Percentiles rank a stretch among this genome's conserved stretches.
These are phyloP conservation scores for Thuidium tamariscinum DNA, from an alignment of 225 moss, liverwort and hornwort species.

Conservation along the genomic window DNA sequence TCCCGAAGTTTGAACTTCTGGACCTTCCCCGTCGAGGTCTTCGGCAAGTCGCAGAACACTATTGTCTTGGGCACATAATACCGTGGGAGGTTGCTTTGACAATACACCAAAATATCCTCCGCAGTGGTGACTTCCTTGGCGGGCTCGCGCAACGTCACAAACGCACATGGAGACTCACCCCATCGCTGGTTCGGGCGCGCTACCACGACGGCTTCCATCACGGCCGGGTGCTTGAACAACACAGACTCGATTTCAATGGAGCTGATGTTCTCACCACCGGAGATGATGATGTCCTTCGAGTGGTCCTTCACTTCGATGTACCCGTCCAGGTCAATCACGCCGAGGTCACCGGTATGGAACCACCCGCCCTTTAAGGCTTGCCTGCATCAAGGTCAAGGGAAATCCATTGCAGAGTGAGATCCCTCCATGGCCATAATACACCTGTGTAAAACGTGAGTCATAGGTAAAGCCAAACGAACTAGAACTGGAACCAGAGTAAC, in stretches of 20 bases:
- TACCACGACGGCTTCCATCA: constrained; percentile 77
- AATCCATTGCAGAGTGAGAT: background rate
- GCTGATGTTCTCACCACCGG: constrained; percentile 87
- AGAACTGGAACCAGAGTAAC: background rate
- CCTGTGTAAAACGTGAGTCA: background rate
- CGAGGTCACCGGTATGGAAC: constrained; percentile 86
- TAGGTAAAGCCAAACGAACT: background rate
- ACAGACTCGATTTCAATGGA: constrained; percentile 71
- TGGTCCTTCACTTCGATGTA: constrained; percentile 79
- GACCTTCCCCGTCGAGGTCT: constrained; percentile 56
- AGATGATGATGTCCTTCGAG: constrained; percentile 80
- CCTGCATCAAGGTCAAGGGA: background rate
- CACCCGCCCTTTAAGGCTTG: constrained; percentile 65
- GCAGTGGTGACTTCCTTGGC: background rate
- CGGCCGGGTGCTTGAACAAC: constrained; percentile 52
- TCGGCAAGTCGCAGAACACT: constrained; percentile 48
- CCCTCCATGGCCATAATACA: background rate
- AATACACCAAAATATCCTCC: constrained; percentile 23
- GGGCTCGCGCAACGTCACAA: constrained; percentile 41
- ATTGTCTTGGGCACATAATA: constrained; percentile 43
- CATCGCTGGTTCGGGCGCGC: constrained; percentile 56
- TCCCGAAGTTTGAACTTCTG: constrained; percentile 42
- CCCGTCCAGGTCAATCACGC: constrained; percentile 64
- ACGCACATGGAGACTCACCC: constrained; percentile 80
- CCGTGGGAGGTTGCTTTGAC: constrained; percentile 22